Base-by-base conservation (phyloP, 768 basidiomycete genomes). In the Brasilioporus rufonigricans region DNA sequence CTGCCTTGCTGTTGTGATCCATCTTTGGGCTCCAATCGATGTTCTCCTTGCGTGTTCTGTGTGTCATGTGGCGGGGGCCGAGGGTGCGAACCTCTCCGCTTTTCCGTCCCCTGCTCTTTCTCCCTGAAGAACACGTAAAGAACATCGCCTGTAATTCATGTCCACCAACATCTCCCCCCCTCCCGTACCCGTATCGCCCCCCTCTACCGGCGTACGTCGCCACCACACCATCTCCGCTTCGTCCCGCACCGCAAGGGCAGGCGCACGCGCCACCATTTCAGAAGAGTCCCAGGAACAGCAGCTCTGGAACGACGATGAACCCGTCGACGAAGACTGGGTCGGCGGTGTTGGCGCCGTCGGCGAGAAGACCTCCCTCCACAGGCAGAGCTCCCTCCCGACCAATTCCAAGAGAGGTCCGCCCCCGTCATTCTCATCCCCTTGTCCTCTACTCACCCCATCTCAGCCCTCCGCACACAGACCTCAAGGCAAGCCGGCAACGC, bases 211-310 rank as follows among this genome's bases (percentile, higher is more conserved):
- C 23, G 88, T 91, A n/a, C 78, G 90, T 62, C 82, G 90, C 31
- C 87, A 91, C 69, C 90, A 92, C 65, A 92, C 90, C 46, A 91
- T 92, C 71, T 82, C 90, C 29, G 82, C 87, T 12, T 77, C 87
- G 23, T 87, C 87, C 48, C 81, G 90, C 61, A 74, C 81, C 1
- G 78, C 83, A 33, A 76, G 89, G 46, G 74, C 81, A 18, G 76
- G 71, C 44, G 79, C 82, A n/a, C 84, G 82, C 66, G 79, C 85
- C 27, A 70, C 80, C 33, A 85, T 87, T 56, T 83, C 82, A 44
- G 89, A 90, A 64, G 88, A 90, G 67, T 71, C 76, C 11, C 78
- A 83, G 64, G 77, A 80, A 44, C 78, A 79, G 58, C 77, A 79
- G 41, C 73, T 72, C 41, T 87, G 83, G 81, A 82, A 83, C 66